Conservation (phyloP, 495 filamentous ascomycete genomes). For the Hypomontagnella monticulosa region DNA sequence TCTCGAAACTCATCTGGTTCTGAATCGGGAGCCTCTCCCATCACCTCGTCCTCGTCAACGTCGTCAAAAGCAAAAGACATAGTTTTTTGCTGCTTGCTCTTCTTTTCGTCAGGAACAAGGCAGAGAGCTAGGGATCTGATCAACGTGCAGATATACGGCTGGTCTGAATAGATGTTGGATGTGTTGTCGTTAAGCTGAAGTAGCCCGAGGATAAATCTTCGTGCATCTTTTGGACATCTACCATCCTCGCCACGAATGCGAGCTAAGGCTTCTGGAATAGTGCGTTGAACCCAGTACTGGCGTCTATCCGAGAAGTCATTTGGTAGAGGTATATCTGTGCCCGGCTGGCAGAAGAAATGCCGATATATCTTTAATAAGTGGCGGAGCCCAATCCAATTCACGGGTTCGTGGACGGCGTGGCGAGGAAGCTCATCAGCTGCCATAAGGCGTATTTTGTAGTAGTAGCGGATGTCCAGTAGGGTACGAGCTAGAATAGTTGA, state of each 20-base stretch:
- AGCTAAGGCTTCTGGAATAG: constrained; percentile 81
- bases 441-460: constrained; percentile 86
- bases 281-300: constrained; percentile 81
- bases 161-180: constrained; percentile 85
- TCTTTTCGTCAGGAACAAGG: constrained; percentile 66
- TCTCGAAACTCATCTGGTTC: constrained; percentile 65
- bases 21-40: constrained; percentile 44
- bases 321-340: constrained; percentile 69
- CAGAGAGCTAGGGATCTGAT: constrained; percentile 82
- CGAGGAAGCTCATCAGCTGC: constrained; percentile 78
- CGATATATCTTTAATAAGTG: constrained; percentile 88
- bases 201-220: constrained; percentile 85
- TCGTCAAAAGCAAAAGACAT: constrained; percentile 54
- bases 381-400: constrained; percentile 80
- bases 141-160: constrained; percentile 83
- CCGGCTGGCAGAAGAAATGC: constrained; percentile 83
- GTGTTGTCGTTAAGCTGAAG: constrained; percentile 93
- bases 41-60: constrained; percentile 47
- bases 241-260: constrained; percentile 78
- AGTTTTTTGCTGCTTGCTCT: constrained; percentile 55
- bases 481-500: constrained; percentile 89
- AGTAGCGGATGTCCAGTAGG: constrained; percentile 90
- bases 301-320: constrained; percentile 91
- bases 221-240: constrained; percentile 76
- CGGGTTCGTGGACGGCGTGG: constrained; percentile 64